Base-by-base conservation (phyloP, 75 land plant genomes). In the Cupressus sempervirens region DNA sequence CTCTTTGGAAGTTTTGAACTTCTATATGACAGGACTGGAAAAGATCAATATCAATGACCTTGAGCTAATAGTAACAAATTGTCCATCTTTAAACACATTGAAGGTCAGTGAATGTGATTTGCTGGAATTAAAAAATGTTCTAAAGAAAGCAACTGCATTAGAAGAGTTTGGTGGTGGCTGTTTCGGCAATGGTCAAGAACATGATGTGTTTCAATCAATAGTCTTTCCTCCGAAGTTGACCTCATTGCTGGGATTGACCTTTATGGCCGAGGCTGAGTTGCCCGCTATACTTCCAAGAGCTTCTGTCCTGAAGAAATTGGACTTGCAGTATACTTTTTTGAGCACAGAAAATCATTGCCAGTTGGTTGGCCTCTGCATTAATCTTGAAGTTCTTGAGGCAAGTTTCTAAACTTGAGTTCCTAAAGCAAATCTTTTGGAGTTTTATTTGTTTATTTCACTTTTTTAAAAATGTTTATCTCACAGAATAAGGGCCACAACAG, bases 371-470 rank as follows among this genome's bases (percentile, higher is more conserved):
- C 92, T 84, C n/a, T 98, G 99, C 86, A 90, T 93, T 29, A 93
- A 92, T 84, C 91, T 98, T 43, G 99, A 96, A 87, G 89, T 90
- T 83, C 93, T 98, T 35, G 94, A 98, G 99, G 99, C 94, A 90
- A 36, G 23, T 35, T 74, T 35, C 54, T 62, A 20, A 56, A 26
- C 26, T 30, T 14, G 23, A 10, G 14, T 83, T n/a, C 84, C 72
- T 46, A n/a, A 52, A 83, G 34, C 58, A 54, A 7, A 29, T 53
- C 32, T 26, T 84, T 84, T 62, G 10, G 12, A 26, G 40, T 62
- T 20, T 62, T 62, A 23, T 62, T 20, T 62, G 29, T 62, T 5
- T 62, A 62, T 62, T 58, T 35, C 16, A 62, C 26, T 58, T 62
- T 84, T 58, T 3, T 0, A 32, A 32, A 48, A 30, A 46, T 3